phyloP scores from a whole-genome alignment of 179 eudicot genomes.

The Beta macrorhiza region DNA sequence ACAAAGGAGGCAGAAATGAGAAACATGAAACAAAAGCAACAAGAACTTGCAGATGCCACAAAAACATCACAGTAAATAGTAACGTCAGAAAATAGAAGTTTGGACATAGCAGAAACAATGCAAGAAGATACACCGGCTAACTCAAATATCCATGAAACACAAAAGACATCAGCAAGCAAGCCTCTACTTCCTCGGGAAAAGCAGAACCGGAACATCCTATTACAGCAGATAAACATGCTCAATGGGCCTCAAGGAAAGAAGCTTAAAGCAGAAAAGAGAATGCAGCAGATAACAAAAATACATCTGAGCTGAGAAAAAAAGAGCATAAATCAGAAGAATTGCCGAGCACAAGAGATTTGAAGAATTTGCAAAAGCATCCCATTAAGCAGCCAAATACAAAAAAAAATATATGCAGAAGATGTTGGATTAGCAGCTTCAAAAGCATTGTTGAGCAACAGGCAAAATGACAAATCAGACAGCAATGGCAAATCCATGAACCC shows the following conservation, averaged over 20 bases:
- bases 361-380: conserved; percentile 30
- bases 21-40: conserved; percentile 22
- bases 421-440: conserved; percentile 20
- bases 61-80: conserved; percentile 25
- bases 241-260: conserved; percentile 42
- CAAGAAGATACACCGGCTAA: conserved; percentile 14
- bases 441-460: conserved; percentile 25
- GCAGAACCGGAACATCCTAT: conserved; percentile 21
- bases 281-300: conserved; percentile 27
- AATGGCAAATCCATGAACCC: conserved; percentile 20
- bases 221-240: conserved; percentile 26
- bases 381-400: conserved; percentile 15
- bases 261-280: conserved; percentile 33
- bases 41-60: conserved; percentile 20
- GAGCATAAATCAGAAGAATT: conserved; percentile 10
- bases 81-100: conserved; percentile 17
- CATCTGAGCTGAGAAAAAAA: conserved; percentile 27
- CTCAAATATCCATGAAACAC: conserved; percentile 29
- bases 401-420: conserved; percentile 22
- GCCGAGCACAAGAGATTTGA: conserved; percentile 14
- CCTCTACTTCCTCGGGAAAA: conserved; percentile 26
- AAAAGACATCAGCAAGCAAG: conserved; percentile 28
- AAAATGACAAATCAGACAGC: conserved; percentile 19
- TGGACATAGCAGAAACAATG: conserved; percentile 12
- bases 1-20: conserved; percentile 19